Evolutionary conservation across 2,329 filamentous ascomycete genomes (phyloP).

Genomic region (Sporothrix phasma): DNA sequence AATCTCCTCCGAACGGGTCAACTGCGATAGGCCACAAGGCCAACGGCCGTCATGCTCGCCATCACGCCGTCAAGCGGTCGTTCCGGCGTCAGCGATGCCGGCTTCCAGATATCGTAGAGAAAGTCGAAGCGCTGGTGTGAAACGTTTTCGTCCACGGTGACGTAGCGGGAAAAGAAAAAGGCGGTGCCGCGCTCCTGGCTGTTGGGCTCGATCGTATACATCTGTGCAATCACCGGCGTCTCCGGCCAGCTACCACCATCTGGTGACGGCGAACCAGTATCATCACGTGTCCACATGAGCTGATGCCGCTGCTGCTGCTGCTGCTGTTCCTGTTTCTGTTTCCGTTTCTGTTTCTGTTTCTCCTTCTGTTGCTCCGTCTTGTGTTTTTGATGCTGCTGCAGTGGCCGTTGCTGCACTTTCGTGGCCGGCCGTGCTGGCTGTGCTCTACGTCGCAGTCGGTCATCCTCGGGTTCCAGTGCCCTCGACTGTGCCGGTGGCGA

Average conservation of each 20-base stretch:
- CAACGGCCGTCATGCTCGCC: slow-evolving; percentile 45
- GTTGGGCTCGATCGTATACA: slow-evolving; percentile 27
- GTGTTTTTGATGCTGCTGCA: neutral
- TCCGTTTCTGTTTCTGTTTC: neutral
- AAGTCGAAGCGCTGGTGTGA: slow-evolving; percentile 43
- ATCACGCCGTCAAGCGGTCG: slow-evolving; percentile 36
- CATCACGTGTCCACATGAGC: slow-evolving; percentile 20
- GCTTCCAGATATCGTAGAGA: slow-evolving; percentile 43
- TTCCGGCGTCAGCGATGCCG: slow-evolving; percentile 27
- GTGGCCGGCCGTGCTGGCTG: neutral
- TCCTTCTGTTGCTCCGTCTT: neutral
- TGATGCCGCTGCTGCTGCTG: neutral
- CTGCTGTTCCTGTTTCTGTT: neutral
- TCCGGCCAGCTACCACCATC: slow-evolving; percentile 27
- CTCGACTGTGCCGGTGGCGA: neutral
- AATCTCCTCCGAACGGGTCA: slow-evolving; percentile 32
- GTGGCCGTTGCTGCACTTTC: neutral
- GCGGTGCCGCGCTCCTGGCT: slow-evolving; percentile 36
- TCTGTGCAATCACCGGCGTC: slow-evolving; percentile 23
- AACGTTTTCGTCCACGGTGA: slow-evolving; percentile 35
- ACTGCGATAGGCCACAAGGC: slow-evolving; percentile 42
- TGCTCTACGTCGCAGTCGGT: neutral
- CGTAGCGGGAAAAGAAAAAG: slow-evolving; percentile 44
- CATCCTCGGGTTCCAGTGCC: neutral
- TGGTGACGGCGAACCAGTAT: slow-evolving; percentile 26